Base-by-base conservation (phyloP, 768 basidiomycete genomes). In the Candolleomyces efflorescens region DNA sequence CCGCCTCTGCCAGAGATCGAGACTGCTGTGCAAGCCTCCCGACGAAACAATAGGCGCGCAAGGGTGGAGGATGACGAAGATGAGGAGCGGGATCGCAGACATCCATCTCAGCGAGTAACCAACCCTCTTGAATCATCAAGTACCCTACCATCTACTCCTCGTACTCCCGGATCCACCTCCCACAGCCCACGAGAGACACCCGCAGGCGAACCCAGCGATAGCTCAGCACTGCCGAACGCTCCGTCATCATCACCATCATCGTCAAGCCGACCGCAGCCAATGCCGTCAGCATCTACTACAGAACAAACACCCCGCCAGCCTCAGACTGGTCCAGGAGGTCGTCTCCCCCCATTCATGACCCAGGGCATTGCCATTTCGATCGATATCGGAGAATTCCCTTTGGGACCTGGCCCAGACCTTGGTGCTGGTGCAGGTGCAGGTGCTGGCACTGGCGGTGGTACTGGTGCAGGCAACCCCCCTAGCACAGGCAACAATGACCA, bases 51-150 rank as follows among this genome's bases (percentile, higher is more conserved):
- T 52, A 71, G 85, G 44, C 84, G 85, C 22, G 74, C 79, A 17
- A 71, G 85, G 44, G 83, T 86, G 3, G 84, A 87, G 2, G 81
- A 84, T 54, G 85, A 87, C 55, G 76, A 77, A 5, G 85, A 88
- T 60, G 77, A 79, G 6, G 83, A 83, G 12, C 71, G 85, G 39
- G 83, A 87, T 64, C 77, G 80, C 56, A 78, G 86, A 56, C 85
- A 87, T 64, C 85, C 87, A 17, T 84, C 83, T 20, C 79, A 87
- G 67, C 82, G 86, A 54, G 71, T 73, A 23, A 71, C 66, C 46
- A 67, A 63, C 50, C 55, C 62, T 22, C 6, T 32, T 32, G 32
- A 5, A 32, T 38, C 58, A 53, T 62, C 67, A 47, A 44, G 48
- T 43, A 22, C 60, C 46, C 36, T 56, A 37, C 24, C 48, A 36